Evolutionary conservation across 495 filamentous ascomycete genomes (phyloP), one percentile per base, ranked within the genome.

Genomic region (Daldinia vernicosa): DNA sequence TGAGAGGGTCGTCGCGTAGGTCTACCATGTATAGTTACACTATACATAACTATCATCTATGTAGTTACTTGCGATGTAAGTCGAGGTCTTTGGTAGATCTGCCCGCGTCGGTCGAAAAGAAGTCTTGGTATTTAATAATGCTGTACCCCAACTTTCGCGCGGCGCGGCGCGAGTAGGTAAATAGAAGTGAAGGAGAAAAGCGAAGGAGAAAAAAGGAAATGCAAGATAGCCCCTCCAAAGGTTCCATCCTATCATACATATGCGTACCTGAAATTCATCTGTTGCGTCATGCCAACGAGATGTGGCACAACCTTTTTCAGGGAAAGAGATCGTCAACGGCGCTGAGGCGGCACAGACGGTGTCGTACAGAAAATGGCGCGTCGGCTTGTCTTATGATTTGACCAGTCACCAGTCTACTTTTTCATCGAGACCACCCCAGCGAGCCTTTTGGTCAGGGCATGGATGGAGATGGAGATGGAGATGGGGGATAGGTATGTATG

Each of bases 291-390:
- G 71, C 62, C 35, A 63, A 40, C 67, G 33, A 55, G 63, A 70
- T 67, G 71, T 67, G 47, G 71, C 71, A 70, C 67, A 70, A 70
- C 67, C 52, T 47, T 61, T 58, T 70, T 70, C 63, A 62, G 72
- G 75, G 65, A 69, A 63, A 66, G 56, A 65, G 70, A 75, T 75
- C 73, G 61, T 63, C 72, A 54, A 60, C 61, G 64, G 72, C 66
- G 60, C 59, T 52, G 63, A 64, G 59, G 67, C 75, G 73, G 75
- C 75, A 77, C 70, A 72, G 67, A 75, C 75, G 74, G 74, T 77
- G 75, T 74, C 71, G 74, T 74, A 77, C 75, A 77, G 74, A 76
- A 77, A 77, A 77, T 77, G 75, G 75, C 75, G 74, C 75, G 75
- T 77, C 69, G 66, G 65, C 68, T 67, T 72, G 70, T 65, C 57